These are phyloP conservation scores for Lathyrus oleraceus DNA, from an alignment of 306 rosid genomes.

Conservation along the genomic window DNA sequence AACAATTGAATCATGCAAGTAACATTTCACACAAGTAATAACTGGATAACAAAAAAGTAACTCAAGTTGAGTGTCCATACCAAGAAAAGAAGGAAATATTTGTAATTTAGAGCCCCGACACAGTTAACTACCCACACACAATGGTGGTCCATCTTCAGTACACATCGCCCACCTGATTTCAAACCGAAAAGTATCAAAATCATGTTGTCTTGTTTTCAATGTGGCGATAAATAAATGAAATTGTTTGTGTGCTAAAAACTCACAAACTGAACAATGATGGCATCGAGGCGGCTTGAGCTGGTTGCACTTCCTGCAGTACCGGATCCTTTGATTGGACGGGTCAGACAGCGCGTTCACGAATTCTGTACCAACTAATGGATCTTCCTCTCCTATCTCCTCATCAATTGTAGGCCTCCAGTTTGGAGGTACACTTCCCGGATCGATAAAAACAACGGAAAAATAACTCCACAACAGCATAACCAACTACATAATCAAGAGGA, in stretches of 20 bases:
- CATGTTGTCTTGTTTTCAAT: slow-evolving; percentile 8
- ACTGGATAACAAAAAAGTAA: neutral
- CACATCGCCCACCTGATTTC: slow-evolving; percentile 91
- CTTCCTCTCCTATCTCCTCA: slow-evolving; percentile 93
- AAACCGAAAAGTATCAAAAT: slow-evolving; percentile 25
- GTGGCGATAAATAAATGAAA: slow-evolving; percentile 6
- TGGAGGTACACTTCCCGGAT: slow-evolving; percentile 91
- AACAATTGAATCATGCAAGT: neutral
- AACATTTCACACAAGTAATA: slow-evolving; percentile 6
- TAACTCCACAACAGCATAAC: slow-evolving; percentile 98
- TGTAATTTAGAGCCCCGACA: slow-evolving; percentile 94
- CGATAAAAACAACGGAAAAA: slow-evolving; percentile 89
- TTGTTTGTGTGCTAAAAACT: slow-evolving; percentile 37
- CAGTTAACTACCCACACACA: slow-evolving; percentile 99
- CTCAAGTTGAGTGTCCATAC: slow-evolving; percentile 49
- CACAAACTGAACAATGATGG: slow-evolving; percentile 99
- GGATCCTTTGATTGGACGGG: slow-evolving; percentile 57
- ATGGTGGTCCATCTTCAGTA: slow-evolving; percentile 99
- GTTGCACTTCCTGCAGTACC: slow-evolving; percentile 85
- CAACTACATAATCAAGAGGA: slow-evolving; percentile 59
- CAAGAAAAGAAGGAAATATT: slow-evolving; percentile 92
- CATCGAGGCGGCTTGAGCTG: slow-evolving; percentile 91
- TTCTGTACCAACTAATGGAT: slow-evolving; percentile 72
- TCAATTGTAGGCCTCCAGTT: slow-evolving; percentile 89
- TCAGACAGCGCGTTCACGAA: slow-evolving; percentile 51